A percentile compares a stretch with the other conserved stretches of the same genome.
Conservation (phyloP, 164 flowering plant genomes). For the Stephania japonica region DNA sequence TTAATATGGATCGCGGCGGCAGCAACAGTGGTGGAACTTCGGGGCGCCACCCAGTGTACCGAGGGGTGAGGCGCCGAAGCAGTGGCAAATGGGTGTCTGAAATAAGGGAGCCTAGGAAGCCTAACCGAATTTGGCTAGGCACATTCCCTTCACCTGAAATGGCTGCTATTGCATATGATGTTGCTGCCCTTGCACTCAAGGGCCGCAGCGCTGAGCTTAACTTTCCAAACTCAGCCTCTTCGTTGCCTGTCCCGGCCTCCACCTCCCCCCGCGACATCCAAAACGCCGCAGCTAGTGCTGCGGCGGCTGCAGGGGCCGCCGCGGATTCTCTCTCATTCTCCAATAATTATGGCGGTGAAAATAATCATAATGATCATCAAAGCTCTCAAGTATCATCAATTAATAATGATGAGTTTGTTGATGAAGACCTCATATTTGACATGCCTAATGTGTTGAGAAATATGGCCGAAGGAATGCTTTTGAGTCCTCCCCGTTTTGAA, state of each 20-base stretch:
- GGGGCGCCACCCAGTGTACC: constrained; percentile 29
- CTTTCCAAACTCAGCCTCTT: constrained; percentile 39
- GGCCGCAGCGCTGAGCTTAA: constrained; percentile 54
- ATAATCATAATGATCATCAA: background rate
- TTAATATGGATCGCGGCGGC: background rate
- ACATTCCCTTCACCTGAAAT: constrained; percentile 57
- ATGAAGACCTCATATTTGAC: constrained; percentile 66
- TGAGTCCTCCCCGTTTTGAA: constrained; percentile 67
- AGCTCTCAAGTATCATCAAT: background rate
- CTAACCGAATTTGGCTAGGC: constrained; percentile 62
- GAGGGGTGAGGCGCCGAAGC: constrained; percentile 49
- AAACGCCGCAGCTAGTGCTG: constrained; percentile 55
- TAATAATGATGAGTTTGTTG: constrained; percentile 33
- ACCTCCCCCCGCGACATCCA: constrained; percentile 48
- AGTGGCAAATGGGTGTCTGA: constrained; percentile 70
- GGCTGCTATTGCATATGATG: constrained; percentile 72
- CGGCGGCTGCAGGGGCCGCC: constrained; percentile 54
- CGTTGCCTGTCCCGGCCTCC: constrained; percentile 46
- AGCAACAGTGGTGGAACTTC: constrained; percentile 7
- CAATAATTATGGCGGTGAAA: background rate
- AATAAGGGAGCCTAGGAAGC: constrained; percentile 55
- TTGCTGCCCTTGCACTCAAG: constrained; percentile 57
- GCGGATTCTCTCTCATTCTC: constrained; percentile 25
- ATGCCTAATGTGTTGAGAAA: constrained; percentile 64
- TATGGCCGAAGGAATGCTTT: constrained; percentile 83